Conservation (phyloP, 2,329 filamentous ascomycete species). For the Cryphonectria parasitica region DNA sequence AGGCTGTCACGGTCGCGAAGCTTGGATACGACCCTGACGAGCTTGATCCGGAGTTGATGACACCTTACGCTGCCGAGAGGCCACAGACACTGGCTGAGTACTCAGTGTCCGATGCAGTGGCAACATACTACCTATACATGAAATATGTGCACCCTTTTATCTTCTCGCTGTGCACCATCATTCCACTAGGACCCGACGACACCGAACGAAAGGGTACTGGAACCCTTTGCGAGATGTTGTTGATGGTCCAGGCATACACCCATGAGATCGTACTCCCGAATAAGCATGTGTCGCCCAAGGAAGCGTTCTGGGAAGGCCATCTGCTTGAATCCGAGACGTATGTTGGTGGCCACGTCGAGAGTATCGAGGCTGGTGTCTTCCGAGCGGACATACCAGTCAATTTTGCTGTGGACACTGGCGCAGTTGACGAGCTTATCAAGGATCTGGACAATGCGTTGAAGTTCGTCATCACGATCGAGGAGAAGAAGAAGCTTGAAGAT, state of each 20-base stretch:
- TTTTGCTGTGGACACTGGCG: slow-evolving; percentile 85
- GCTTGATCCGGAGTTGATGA: slow-evolving; percentile 97
- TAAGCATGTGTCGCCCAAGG: slow-evolving; percentile 88
- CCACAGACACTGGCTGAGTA: slow-evolving; percentile 96
- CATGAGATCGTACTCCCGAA: slow-evolving; percentile 92
- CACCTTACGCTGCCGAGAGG: slow-evolving; percentile 83
- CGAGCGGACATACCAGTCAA: slow-evolving; percentile 93
- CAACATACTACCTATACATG: slow-evolving; percentile 99
- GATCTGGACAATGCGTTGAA: slow-evolving; percentile 88
- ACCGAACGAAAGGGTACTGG: slow-evolving; percentile 93
- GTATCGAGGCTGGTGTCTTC: slow-evolving; percentile 98
- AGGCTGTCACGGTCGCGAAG: slow-evolving; percentile 97
- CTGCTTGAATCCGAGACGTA: slow-evolving; percentile 96
- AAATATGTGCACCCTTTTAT: slow-evolving; percentile 99
- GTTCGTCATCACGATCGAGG: slow-evolving; percentile 84
- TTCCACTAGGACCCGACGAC: slow-evolving; percentile 91
- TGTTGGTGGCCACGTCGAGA: slow-evolving; percentile 97
- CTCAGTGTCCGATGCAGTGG: slow-evolving; percentile 97
- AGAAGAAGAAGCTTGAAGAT: slow-evolving; percentile 80
- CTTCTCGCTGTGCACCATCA: slow-evolving; percentile 96
- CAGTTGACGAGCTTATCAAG: slow-evolving; percentile 83
- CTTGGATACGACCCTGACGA: slow-evolving; percentile 98
- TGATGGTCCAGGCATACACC: slow-evolving; percentile 98
- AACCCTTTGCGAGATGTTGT: slow-evolving; percentile 97
- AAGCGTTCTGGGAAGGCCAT: slow-evolving; percentile 96